These are phyloP conservation scores for Epichloe sylvatica DNA, from an alignment of 2,329 filamentous ascomycete genomes.

Conservation along the genomic window DNA sequence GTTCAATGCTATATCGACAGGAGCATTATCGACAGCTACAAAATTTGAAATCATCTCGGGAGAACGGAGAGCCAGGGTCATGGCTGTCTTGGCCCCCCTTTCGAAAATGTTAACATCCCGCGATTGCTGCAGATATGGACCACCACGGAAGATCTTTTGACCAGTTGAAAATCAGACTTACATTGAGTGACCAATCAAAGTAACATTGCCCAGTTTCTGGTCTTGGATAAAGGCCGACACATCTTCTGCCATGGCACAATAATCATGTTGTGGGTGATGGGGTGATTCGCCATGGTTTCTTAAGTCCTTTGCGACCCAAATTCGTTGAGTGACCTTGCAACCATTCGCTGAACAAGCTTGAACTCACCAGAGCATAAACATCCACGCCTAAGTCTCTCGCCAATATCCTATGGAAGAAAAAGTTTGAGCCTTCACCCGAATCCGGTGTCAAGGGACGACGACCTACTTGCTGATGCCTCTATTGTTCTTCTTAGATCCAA, in stretches of 20 bases:
- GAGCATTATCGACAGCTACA: conserved; percentile 83
- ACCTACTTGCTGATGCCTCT: conserved; percentile 84
- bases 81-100: conserved; percentile 88
- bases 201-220: conserved; percentile 54
- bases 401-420: conserved; percentile 43
- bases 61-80: conserved; percentile 64
- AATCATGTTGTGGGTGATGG: conserved; percentile 64
- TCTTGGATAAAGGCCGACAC: conserved; percentile 63
- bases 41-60: conserved; percentile 56
- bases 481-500: conserved; percentile 93
- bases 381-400: conserved; percentile 67
- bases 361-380: conserved; percentile 64
- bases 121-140: not conserved
- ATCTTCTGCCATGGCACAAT: conserved; percentile 68
- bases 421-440: not conserved
- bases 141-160: not conserved
- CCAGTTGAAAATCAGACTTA: conserved; percentile 22
- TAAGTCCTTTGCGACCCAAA: conserved; percentile 47
- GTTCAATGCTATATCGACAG: conserved; percentile 62
- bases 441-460: not conserved
- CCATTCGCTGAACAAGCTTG: not conserved
- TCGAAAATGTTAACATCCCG: not conserved
- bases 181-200: conserved; percentile 91
- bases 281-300: conserved; percentile 89
- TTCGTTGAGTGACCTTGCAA: not conserved